Conservation (phyloP, 2,329 filamentous ascomycete genomes). For the Pestalotiopsis sp. region DNA sequence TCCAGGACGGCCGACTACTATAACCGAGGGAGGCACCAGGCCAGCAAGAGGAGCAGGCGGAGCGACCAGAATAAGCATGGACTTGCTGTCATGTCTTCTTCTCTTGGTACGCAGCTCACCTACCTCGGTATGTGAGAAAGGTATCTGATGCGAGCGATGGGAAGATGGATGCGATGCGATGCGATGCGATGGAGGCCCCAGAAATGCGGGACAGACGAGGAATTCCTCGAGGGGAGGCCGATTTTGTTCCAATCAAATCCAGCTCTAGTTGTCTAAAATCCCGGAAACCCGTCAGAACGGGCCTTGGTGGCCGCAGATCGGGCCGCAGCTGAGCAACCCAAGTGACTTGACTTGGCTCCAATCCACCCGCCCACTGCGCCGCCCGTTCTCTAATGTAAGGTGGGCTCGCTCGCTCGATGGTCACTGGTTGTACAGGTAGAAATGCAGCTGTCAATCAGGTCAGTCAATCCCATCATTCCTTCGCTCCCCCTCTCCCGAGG, state of each 20-base stretch:
- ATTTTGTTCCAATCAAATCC: conserved; percentile 31
- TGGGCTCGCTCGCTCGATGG: background rate
- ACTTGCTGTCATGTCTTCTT: too few species aligned
- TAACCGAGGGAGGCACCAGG: too few species aligned
- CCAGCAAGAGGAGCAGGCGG: too few species aligned
- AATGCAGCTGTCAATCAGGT: background rate
- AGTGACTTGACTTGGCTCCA: conserved; percentile 27
- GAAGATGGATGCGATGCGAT: conserved; percentile 2
- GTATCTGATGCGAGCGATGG: conserved; percentile 11
- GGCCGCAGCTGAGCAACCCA: conserved; percentile 34
- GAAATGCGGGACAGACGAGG: background rate
- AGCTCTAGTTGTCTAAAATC: conserved; percentile 27
- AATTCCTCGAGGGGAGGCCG: conserved; percentile 15
- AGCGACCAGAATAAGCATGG: too few species aligned
- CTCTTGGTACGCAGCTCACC: too few species aligned
- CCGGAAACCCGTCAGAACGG: conserved; percentile 34
- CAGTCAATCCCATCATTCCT: background rate
- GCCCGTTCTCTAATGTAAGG: background rate
- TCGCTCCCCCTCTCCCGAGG: background rate
- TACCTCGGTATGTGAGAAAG: too few species aligned
- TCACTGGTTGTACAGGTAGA: background rate
- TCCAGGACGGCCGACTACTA: too few species aligned
- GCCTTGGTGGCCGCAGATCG: conserved; percentile 32
- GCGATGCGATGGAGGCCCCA: background rate
- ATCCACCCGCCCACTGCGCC: background rate